Conservation (phyloP, 169 alveolate genomes). For the Plasmodium falciparum region DNA sequence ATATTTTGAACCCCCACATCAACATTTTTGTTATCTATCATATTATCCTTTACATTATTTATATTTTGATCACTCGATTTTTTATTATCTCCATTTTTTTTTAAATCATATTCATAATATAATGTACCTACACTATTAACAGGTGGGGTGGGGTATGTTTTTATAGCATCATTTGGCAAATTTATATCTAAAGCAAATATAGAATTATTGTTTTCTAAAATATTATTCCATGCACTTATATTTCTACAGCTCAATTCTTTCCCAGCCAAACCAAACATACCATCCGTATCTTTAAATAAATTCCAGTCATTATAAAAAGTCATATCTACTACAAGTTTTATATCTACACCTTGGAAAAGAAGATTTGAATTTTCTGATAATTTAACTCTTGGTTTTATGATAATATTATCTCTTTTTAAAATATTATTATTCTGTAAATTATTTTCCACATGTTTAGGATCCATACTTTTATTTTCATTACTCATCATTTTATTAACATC, state of each 20-base stretch:
- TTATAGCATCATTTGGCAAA: slow-evolving; percentile 29
- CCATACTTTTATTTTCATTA: too few relatives aligned
- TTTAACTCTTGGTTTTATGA: neutral
- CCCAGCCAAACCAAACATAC: slow-evolving; percentile 69
- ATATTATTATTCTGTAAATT: too few relatives aligned
- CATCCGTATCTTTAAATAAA: slow-evolving; percentile 61
- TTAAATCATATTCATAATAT: neutral
- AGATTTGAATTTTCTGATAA: neutral
- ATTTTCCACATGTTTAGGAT: too few relatives aligned
- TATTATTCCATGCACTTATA: slow-evolving; percentile 47
- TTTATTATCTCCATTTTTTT: neutral
- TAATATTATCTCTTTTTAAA: neutral
- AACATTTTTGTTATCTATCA: neutral
- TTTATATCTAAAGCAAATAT: slow-evolving; percentile 48
- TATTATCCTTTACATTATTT: neutral
- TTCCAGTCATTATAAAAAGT: slow-evolving; percentile 49
- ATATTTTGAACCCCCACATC: neutral
- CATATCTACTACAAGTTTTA: slow-evolving; percentile 37
- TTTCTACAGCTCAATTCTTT: slow-evolving; percentile 66
- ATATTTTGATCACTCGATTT: neutral
- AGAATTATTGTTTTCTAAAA: slow-evolving; percentile 28
- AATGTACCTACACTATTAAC: too few relatives aligned
- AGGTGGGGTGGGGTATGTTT: neutral
- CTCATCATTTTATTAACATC: too few relatives aligned
- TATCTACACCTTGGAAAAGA: slow-evolving; percentile 15